Percentiles rank a stretch among this genome's conserved stretches.
phyloP scores from a whole-genome alignment of 2,329 filamentous ascomycete genomes.

The Phaeophleospora eucalypticola region DNA sequence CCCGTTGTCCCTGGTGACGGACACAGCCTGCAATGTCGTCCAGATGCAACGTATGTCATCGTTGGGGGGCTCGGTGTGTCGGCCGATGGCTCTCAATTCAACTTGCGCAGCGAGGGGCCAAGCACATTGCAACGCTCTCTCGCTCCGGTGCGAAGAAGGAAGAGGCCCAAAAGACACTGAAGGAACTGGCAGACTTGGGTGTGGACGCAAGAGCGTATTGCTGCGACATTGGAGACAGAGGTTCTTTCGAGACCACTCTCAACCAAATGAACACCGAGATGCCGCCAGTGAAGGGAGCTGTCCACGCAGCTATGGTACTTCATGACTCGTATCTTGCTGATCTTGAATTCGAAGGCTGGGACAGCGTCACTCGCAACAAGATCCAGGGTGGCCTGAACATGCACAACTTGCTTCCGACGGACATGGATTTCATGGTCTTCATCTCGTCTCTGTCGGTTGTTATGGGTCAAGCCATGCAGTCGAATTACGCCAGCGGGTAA shows the following conservation, averaged over 20 bases:
- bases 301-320: slow-evolving; percentile 37
- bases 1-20: slow-evolving; percentile 3
- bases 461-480: slow-evolving; percentile 38
- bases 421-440: slow-evolving; percentile 32
- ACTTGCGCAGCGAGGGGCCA: slow-evolving; percentile 8
- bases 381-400: slow-evolving; percentile 29
- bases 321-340: too few species aligned
- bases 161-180: slow-evolving; percentile 2
- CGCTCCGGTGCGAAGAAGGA: slow-evolving; percentile 5
- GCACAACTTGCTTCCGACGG: slow-evolving; percentile 15
- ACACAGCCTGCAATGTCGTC: background rate
- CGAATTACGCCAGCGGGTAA: slow-evolving; percentile 59
- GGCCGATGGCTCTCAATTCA: slow-evolving; percentile 10
- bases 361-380: too few species aligned
- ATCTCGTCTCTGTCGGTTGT: slow-evolving; percentile 23
- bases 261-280: slow-evolving; percentile 17
- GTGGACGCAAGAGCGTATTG: slow-evolving; percentile 7
- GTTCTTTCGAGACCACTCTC: slow-evolving; percentile 19
- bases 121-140: slow-evolving; percentile 12
- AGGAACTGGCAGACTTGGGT: slow-evolving; percentile 3
- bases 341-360: too few species aligned
- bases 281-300: slow-evolving; percentile 40
- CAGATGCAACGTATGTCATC: slow-evolving; percentile 13
- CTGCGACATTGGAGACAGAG: slow-evolving; percentile 9
- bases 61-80: slow-evolving; percentile 14